Evolutionary conservation across 2,329 filamentous ascomycete genomes (phyloP).

Genomic region (Septoria linicola): DNA sequence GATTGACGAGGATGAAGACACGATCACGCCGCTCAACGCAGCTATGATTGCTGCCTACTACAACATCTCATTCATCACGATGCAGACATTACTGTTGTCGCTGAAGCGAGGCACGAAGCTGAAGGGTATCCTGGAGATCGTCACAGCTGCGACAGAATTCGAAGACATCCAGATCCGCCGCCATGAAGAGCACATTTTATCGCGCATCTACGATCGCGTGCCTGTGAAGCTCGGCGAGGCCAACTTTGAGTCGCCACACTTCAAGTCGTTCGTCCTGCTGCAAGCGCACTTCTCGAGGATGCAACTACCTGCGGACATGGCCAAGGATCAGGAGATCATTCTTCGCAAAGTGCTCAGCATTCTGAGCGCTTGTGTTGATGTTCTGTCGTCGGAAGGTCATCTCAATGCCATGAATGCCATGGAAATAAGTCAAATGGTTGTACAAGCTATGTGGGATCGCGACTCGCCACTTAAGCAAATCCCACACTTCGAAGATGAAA

Average conservation of each 20-base stretch:
- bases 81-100: slow-evolving; percentile 96
- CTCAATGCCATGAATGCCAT: slow-evolving; percentile 97
- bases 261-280: slow-evolving; percentile 95
- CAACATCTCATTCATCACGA: slow-evolving; percentile 98
- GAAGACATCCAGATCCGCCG: slow-evolving; percentile 91
- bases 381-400: slow-evolving; percentile 91
- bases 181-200: slow-evolving; percentile 83
- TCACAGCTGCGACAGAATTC: slow-evolving; percentile 95
- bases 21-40: slow-evolving; percentile 83
- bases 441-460: slow-evolving; percentile 98
- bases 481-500: slow-evolving; percentile 83
- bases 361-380: slow-evolving; percentile 88
- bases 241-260: slow-evolving; percentile 89
- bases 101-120: slow-evolving; percentile 86
- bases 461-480: slow-evolving; percentile 97
- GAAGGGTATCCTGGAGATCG: slow-evolving; percentile 94
- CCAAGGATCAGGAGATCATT: slow-evolving; percentile 91
- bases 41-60: slow-evolving; percentile 99
- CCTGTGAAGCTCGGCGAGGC: slow-evolving; percentile 92
- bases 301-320: slow-evolving; percentile 91
- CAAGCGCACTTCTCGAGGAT: slow-evolving; percentile 97
- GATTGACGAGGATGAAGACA: slow-evolving; percentile 82
- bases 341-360: slow-evolving; percentile 81
- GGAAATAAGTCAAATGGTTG: slow-evolving; percentile 99
- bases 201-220: slow-evolving; percentile 88